These are phyloP conservation scores for Candida fluviatilis DNA, from an alignment of 805 yeast species.

Conservation along the genomic window DNA sequence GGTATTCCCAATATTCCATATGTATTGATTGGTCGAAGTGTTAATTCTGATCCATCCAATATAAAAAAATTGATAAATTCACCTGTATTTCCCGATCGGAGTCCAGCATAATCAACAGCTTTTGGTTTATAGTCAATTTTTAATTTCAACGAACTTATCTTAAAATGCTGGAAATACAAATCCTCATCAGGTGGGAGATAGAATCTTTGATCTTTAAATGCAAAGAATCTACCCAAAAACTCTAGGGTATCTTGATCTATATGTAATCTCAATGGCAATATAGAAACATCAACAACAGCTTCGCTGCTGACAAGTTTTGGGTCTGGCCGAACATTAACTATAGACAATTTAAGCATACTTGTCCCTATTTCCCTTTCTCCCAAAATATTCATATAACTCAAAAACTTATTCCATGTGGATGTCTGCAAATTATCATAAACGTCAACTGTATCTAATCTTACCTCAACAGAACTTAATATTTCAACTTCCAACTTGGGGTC, in stretches of 20 bases:
- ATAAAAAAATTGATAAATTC: constrained; percentile 88
- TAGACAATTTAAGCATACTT: constrained; percentile 51
- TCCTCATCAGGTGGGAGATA: constrained; percentile 63
- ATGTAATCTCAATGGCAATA: constrained; percentile 76
- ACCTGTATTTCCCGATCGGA: constrained; percentile 79
- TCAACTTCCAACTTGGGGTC: constrained; percentile 35
- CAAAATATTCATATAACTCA: constrained; percentile 62
- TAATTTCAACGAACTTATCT: constrained; percentile 54
- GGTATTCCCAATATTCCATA: constrained; percentile 79
- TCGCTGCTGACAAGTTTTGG: constrained; percentile 66
- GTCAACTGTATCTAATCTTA: constrained; percentile 52
- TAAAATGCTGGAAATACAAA: constrained; percentile 63
- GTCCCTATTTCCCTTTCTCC: constrained; percentile 70
- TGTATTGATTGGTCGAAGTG: constrained; percentile 54
- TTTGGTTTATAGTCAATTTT: constrained; percentile 91
- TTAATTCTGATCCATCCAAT: constrained; percentile 78
- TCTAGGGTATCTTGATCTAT: constrained; percentile 94
- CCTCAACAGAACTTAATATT: constrained; percentile 43
- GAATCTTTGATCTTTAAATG: constrained; percentile 71
- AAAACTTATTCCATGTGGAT: constrained; percentile 87
- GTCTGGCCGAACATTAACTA: constrained; percentile 64
- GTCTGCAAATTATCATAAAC: constrained; percentile 75
- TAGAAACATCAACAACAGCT: constrained; percentile 44
- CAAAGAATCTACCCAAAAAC: constrained; percentile 73
- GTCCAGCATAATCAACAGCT: constrained; percentile 77